Conservation (phyloP, 2,329 filamentous ascomycete species). For the Phaeosphaeriaceae sp. region DNA sequence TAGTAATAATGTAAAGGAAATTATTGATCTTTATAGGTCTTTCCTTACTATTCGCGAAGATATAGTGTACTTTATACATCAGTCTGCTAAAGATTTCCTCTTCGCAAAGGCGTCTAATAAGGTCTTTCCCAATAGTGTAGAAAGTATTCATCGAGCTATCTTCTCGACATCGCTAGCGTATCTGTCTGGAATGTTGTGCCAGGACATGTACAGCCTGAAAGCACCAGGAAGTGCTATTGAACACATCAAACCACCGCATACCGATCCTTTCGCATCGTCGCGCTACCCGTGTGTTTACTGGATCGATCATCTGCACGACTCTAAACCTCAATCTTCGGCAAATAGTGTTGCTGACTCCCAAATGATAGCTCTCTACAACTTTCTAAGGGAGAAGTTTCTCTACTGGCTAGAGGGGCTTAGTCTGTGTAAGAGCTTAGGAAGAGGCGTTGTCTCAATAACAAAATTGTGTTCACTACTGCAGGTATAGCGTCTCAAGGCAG, state of each 20-base stretch:
- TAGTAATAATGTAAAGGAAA: background rate
- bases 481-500: background rate
- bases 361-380: no score
- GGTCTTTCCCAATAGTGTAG: background rate
- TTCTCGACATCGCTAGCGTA: slow-evolving; percentile 8
- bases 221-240: slow-evolving; percentile 19
- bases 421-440: slow-evolving; percentile 9
- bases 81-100: slow-evolving; percentile 55
- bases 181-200: slow-evolving; percentile 17
- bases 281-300: slow-evolving; percentile 43
- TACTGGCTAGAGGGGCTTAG: slow-evolving; percentile 15
- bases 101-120: slow-evolving; percentile 25
- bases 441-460: slow-evolving; percentile 8
- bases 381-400: slow-evolving; percentile 9
- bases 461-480: slow-evolving; percentile 5
- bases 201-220: slow-evolving; percentile 18
- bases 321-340: background rate
- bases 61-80: slow-evolving; percentile 13
- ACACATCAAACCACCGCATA: slow-evolving; percentile 22
- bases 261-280: slow-evolving; percentile 32
- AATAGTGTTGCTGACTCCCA: no score
- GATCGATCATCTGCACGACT: slow-evolving; percentile 40
- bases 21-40: slow-evolving; percentile 43
- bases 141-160: background rate
- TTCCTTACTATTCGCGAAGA: slow-evolving; percentile 46